These are phyloP conservation scores for Cymodocea nodosa DNA, from an alignment of 116 monocot genomes.

Conservation along the genomic window DNA sequence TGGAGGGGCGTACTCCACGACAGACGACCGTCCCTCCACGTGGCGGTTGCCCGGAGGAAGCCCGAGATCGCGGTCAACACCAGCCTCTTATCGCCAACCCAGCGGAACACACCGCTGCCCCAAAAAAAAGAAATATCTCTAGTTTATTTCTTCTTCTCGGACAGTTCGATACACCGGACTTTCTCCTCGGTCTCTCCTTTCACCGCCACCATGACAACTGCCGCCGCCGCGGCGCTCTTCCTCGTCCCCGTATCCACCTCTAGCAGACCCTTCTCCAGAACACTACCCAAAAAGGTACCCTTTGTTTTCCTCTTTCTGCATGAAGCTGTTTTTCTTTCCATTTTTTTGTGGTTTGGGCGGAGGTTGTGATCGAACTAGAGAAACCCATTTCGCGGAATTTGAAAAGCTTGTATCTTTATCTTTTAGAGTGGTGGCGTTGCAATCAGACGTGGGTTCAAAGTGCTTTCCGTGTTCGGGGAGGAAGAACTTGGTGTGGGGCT, in stretches of 20 bases:
- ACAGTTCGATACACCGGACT: not conserved
- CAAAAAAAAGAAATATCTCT: slow-evolving; percentile 5
- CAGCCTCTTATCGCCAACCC: slow-evolving; percentile 48
- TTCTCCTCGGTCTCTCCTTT: slow-evolving; percentile 6
- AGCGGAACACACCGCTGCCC: not conserved
- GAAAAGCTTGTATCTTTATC: not conserved
- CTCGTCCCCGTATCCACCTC: slow-evolving; percentile 45
- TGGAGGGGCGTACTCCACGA: slow-evolving; percentile 4
- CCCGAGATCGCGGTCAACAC: slow-evolving; percentile 44
- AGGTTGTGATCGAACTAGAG: not conserved
- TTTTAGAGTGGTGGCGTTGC: slow-evolving; percentile 1
- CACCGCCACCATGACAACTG: slow-evolving; percentile 25
- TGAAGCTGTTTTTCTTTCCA: not conserved
- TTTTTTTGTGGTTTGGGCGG: not conserved
- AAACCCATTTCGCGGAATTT: not conserved
- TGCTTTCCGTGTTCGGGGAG: slow-evolving; percentile 64
- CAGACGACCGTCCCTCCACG: slow-evolving; percentile 3
- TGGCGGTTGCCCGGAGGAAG: slow-evolving; percentile 28
- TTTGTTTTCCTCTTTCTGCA: not conserved
- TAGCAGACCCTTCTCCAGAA: slow-evolving; percentile 40
- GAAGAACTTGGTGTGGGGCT: slow-evolving; percentile 16
- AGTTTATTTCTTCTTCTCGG: not conserved
- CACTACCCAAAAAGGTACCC: slow-evolving; percentile 47
- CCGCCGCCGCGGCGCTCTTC: slow-evolving; percentile 44
- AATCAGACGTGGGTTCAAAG: slow-evolving; percentile 40